Base-by-base conservation (phyloP, 768 basidiomycete genomes). In the Lentinula sp. region DNA sequence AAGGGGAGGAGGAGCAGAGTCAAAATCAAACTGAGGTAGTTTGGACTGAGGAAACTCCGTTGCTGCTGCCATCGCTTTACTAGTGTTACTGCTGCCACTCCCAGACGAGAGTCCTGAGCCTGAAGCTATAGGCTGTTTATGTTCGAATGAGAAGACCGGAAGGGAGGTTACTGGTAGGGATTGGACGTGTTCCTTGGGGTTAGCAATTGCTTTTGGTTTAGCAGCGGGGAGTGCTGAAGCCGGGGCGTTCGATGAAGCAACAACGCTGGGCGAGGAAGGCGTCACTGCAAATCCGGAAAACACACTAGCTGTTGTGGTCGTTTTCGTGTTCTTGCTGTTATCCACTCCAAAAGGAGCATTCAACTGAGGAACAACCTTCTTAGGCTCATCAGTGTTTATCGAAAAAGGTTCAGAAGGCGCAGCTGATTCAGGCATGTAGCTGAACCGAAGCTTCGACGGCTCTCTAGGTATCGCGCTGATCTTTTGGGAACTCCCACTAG, bases 381-480 rank as follows among this genome's bases (percentile, higher is more conserved):
- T 18, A 11, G 37, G 4, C 34, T 55, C 53, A 21, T 15, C 9
- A 10, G 10, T 35, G 7, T 48, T 51, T 4, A 59, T 35, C 39
- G 60, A 18, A 39, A 52, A 54, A 18, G 52, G 42, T 6, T 55
- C 53, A 16, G 42, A 56, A 43, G 15, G 56, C 32, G 43, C 28
- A 15, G 46, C 48, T 45, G 63, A 15, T 58, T 87, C 87, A 2
- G 83, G 80, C 51, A 84, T 82, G 70, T 87, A 83, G 65, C 88
- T 89, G 65, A 80, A 87, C 31, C 90, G 83, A 60, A 92, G 76
- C 68, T 91, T 91, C 61, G 90, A 91, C 2, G 90, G 89, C 59
- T 89, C 87, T 68, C 85, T 89, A 1, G 90, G 90, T 8, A 80
- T 80, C 34, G 74, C 73, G 31, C 77, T 82, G 2, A 80, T 72